Conservation (phyloP, 1,284 basidiomycete species). For the Tylopilus orsonianus region DNA sequence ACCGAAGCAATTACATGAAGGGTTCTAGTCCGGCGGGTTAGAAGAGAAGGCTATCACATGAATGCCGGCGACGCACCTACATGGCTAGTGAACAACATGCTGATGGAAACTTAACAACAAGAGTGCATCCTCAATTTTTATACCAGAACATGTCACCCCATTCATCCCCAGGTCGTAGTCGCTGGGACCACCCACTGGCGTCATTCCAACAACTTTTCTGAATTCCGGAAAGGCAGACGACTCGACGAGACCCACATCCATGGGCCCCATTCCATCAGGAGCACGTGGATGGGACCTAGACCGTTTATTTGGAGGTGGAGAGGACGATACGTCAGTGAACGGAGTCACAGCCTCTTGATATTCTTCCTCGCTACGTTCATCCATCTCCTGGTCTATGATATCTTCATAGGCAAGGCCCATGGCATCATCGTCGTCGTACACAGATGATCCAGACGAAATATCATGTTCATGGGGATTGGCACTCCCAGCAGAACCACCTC, state of each 20-base stretch:
- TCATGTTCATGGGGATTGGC: conserved; percentile 45
- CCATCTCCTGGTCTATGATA: conserved; percentile 41
- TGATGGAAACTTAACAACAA: conserved; percentile 69
- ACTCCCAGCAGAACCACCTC: conserved; percentile 43
- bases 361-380: conserved; percentile 63
- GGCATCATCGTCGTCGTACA: conserved; percentile 41
- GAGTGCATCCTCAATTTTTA: conserved; percentile 63
- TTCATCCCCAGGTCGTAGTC: conserved; percentile 30
- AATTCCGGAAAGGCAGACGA: conserved; percentile 31
- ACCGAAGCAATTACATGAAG: conserved; percentile 13
- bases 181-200: conserved; percentile 19
- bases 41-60: background rate
- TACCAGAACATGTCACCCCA: conserved; percentile 38
- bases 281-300: conserved; percentile 25
- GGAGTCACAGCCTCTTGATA: conserved; percentile 72
- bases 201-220: conserved; percentile 27
- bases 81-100: conserved; percentile 52
- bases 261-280: conserved; percentile 24
- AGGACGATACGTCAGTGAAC: conserved; percentile 57
- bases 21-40: conserved; percentile 17
- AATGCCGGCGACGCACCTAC: conserved; percentile 23
- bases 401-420: conserved; percentile 42
- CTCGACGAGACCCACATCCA: conserved; percentile 32
- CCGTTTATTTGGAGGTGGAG: conserved; percentile 39
- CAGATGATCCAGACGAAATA: conserved; percentile 50